Evolutionary conservation across 2,329 filamentous ascomycete species (phyloP), one percentile per base, ranked within the genome.

Genomic region (Alternaria alternata): DNA sequence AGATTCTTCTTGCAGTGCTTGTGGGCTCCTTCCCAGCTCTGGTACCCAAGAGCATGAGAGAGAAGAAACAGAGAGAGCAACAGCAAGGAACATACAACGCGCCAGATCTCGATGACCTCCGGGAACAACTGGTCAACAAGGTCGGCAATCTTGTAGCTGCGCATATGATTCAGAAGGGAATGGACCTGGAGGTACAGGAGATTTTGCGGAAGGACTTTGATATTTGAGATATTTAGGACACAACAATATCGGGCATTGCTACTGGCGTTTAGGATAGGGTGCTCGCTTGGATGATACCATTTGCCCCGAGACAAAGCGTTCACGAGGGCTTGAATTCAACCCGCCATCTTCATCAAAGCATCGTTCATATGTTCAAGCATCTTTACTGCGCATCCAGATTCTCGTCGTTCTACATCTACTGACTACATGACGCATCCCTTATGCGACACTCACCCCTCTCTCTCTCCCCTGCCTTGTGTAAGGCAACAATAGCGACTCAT

Each of bases 1-100:
- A 89, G 66, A 85, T 85, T 70, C 85, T 91, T 1, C 77, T 90
- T 14, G 79, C 73, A 6, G 85, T 86, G 2, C 79, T 92, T 16
- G 72, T 90, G 32, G 81, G 81, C 53, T 84, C 85, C 0, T 77
- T 92, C 55, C 80, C 82, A 30, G 81, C 80, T 6, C 71, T 91
- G 11, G 53, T 61, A 7, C 54, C 58, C 14, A 61, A 57, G 14
- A 51, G 18, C 28, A 34, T 41, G 18, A 48, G 48, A n/a, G 54
- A 57, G 32, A 41, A 22, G 24, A 83, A 84, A 57, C 80, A 82
- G 51, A 71, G 74, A 8, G 66, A 68, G n/a, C 57, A 73, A 16
- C 52, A 64, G 7, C 44, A 52, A 8, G 65, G 70, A 43, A 65
- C 69, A 42, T 82, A 83, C 64, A 81, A 79, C 2, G 76, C 80